phyloP scores from a whole-genome alignment of 768 basidiomycete genomes.

The Termitomyces sp. region DNA sequence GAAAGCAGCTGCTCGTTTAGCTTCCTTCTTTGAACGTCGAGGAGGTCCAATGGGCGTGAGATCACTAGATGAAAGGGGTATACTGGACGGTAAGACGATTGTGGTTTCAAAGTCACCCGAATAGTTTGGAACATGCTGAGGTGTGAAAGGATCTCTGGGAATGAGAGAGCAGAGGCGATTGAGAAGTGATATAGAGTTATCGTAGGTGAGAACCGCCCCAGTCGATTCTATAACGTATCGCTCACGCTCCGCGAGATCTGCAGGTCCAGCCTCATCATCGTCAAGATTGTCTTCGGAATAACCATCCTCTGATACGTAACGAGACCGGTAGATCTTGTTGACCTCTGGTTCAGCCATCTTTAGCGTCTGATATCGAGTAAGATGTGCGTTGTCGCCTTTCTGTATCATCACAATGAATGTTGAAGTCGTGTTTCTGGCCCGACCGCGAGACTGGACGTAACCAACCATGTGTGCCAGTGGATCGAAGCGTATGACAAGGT shows the following conservation, averaged over 20 bases:
- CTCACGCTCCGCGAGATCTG: constrained; percentile 62
- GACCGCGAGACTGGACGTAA: constrained; percentile 86
- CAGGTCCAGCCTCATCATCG: constrained; percentile 35
- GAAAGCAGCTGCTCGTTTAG: constrained; percentile 80
- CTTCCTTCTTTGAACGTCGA: constrained; percentile 69
- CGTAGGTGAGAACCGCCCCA: constrained; percentile 77
- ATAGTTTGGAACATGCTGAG: constrained; percentile 54
- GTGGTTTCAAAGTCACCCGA: constrained; percentile 51
- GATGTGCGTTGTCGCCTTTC: constrained; percentile 47
- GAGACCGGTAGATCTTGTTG: constrained; percentile 54
- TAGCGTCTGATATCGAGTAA: constrained; percentile 55
- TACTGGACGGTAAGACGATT: constrained; percentile 60
- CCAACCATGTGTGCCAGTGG: constrained; percentile 76
- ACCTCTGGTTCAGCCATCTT: constrained; percentile 59
- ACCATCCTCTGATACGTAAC: constrained; percentile 34
- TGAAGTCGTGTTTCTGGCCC: constrained; percentile 72
- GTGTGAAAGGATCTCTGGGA: constrained; percentile 66
- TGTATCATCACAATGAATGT: constrained; percentile 81
- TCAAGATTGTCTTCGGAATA: constrained; percentile 38
- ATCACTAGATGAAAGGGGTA: constrained; percentile 52
- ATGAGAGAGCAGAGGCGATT: constrained; percentile 75
- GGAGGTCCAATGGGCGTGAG: constrained; percentile 55
- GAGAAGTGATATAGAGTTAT: constrained; percentile 65
- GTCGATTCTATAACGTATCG: constrained; percentile 67
- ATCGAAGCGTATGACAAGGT: constrained; percentile 84